Evolutionary conservation across 306 rosid genomes (phyloP), one percentile per base, ranked within the genome.

Genomic region (Fragaria iinumae): DNA sequence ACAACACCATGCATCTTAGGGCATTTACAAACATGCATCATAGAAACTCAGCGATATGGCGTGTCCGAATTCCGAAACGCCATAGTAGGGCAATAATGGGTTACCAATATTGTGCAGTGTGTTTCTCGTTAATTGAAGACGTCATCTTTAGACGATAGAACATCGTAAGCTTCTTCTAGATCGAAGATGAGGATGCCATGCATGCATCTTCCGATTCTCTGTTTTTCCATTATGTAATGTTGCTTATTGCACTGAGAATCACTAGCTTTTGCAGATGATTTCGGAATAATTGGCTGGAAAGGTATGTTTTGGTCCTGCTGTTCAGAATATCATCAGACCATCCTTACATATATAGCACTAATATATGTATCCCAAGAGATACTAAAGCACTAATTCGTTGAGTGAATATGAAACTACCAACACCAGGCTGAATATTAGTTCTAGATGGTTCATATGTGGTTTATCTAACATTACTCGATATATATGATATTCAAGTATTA

Each of bases 261-360:
- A 39, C 6, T 56, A 4, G 76, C 49, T 36, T 36, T 53, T 36
- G 48, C 59, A n/a, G n/a, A 34, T 72, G 52, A 55, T 72, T 72
- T 72, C 17, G 2, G 50, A 72, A 53, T 49, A 49, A 50, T 23
- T 69, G 23, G 73, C 23, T 27, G 11, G 57, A 45, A 45, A 69
- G 12, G 41, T 69, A 47, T 25, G 48, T 20, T 43, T 41, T 43
- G 53, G 72, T 21, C 29, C 11, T 21, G 34, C 25, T 68, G 4
- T 68, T 43, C 53, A 16, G 23, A 64, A 32, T 64, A 64, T 29
- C n/a, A 62, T 63, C 10, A 62, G 10, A 62, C 38, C 67, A 60
- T 27, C 41, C 13, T 62, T 20, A 25, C 2, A 32, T 29, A 64
- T 64, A 4, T 34, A 32, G 20, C n/a, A 62, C 21, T 13, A 60